phyloP scores from a whole-genome alignment of 345 rosid genomes.

The Mangifera indica region DNA sequence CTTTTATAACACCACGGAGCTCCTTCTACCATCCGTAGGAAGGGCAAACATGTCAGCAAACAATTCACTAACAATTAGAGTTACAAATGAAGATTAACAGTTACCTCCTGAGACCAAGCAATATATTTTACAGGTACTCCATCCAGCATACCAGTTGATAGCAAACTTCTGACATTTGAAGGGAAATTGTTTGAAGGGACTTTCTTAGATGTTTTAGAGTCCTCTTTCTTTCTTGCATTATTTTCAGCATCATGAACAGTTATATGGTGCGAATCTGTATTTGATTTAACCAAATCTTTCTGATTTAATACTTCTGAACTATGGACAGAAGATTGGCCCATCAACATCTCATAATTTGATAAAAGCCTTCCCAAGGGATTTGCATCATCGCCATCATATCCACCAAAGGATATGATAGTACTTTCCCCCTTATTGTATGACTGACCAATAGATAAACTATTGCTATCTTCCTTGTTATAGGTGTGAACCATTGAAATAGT shows the following conservation, averaged over 20 bases:
- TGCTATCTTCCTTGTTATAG: constrained; percentile 31
- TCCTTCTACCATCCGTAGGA: constrained; percentile 41
- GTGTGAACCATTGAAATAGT: constrained; percentile 29
- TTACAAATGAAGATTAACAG: constrained; percentile 6
- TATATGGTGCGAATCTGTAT: constrained; percentile 20
- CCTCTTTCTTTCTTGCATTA: constrained; percentile 39
- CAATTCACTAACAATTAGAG: constrained; percentile 7
- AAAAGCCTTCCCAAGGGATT: constrained; percentile 40
- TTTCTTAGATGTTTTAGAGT: constrained; percentile 34
- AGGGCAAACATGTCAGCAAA: constrained; percentile 23
- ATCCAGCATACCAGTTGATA: constrained; percentile 63
- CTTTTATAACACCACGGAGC: constrained; percentile 50
- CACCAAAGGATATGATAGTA: constrained; percentile 67
- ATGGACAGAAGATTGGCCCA: constrained; percentile 38
- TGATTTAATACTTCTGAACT: constrained; percentile 27
- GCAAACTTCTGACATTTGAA: constrained; percentile 57
- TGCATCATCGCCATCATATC: constrained; percentile 49
- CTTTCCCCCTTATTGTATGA: constrained; percentile 52
- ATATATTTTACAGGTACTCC: constrained; percentile 55
- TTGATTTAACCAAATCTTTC: constrained; percentile 30
- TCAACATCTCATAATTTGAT: constrained; percentile 46
- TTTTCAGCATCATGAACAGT: constrained; percentile 22
- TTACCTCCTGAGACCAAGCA: constrained; percentile 61
- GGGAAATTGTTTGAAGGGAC: constrained; percentile 44
- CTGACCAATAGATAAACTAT: constrained; percentile 32